Conservation (phyloP, 2,329 filamentous ascomycete genomes). For the Penicillium sp. region DNA sequence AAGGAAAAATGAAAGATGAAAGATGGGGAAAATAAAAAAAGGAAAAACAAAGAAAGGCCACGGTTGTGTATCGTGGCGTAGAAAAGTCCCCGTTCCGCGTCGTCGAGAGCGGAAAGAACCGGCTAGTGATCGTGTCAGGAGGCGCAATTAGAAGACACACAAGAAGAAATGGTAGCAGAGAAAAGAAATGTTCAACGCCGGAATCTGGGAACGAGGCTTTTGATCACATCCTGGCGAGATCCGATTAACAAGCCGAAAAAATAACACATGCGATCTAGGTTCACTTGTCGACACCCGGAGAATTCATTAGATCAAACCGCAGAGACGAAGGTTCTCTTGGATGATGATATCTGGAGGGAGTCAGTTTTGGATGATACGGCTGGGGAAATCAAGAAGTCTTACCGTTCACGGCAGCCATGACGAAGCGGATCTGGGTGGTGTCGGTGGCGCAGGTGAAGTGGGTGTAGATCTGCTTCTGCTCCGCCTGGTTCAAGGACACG, state of each 20-base stretch:
- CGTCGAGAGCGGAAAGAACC: conserved; percentile 27
- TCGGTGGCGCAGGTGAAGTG: conserved; percentile 99
- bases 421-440: conserved; percentile 97
- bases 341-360: conserved; percentile 86
- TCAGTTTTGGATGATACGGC: conserved; percentile 7
- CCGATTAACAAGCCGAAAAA: conserved; percentile 31
- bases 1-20: conserved; percentile 20
- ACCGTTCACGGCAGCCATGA: conserved; percentile 99
- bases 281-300: conserved; percentile 27
- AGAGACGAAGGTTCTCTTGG: conserved; percentile 96
- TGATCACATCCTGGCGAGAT: conserved; percentile 24
- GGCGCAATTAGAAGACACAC: conserved; percentile 31
- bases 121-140: conserved; percentile 31
- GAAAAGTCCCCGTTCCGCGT: conserved; percentile 21
- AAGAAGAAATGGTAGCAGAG: conserved; percentile 23
- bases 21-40: conserved; percentile 28
- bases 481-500: conserved; percentile 96
- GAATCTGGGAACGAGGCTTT: conserved; percentile 24
- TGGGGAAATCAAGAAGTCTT: conserved; percentile 36
- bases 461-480: conserved; percentile 99
- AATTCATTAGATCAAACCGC: conserved; percentile 81
- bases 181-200: conserved; percentile 26
- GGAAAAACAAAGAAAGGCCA: conserved; percentile 20
- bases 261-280: conserved; percentile 33
- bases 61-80: conserved; percentile 13